Evolutionary conservation across 2,329 filamentous ascomycete genomes (phyloP).

Genomic region (Sporothrix pseudoabietina): DNA sequence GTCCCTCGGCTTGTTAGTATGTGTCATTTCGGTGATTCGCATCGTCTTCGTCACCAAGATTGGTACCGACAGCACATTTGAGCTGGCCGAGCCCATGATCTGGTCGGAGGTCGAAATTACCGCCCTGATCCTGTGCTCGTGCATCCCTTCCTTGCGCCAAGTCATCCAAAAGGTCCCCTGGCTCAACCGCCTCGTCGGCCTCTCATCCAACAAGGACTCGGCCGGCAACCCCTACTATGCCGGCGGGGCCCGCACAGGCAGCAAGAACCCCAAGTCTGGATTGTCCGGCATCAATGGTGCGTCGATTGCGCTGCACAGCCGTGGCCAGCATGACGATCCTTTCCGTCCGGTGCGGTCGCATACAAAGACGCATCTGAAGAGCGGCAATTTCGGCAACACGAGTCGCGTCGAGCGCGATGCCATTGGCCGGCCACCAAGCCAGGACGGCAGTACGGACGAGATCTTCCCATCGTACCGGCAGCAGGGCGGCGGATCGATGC

Average conservation of each 20-base stretch:
- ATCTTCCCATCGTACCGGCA: slow-evolving; percentile 23
- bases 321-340: not conserved
- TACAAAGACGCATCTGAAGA: not conserved
- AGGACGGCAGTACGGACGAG: slow-evolving; percentile 28
- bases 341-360: not conserved
- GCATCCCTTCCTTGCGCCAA: slow-evolving; percentile 33
- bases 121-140: slow-evolving; percentile 33
- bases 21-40: slow-evolving; percentile 29
- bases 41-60: slow-evolving; percentile 27
- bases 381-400: slow-evolving; percentile 20
- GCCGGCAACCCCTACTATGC: not conserved
- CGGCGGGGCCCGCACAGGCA: not conserved
- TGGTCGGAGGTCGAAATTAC: slow-evolving; percentile 35
- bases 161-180: slow-evolving; percentile 24
- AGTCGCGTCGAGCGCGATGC: slow-evolving; percentile 12
- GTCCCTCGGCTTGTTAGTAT: slow-evolving; percentile 28
- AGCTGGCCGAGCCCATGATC: slow-evolving; percentile 27
- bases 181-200: slow-evolving; percentile 30
- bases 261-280: not conserved
- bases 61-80: slow-evolving; percentile 22
- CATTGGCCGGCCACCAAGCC: slow-evolving; percentile 22
- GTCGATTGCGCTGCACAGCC: slow-evolving; percentile 5
- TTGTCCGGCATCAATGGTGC: not conserved
- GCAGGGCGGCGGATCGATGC: not conserved
- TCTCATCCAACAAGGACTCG: slow-evolving; percentile 24